phyloP scores from a whole-genome alignment of 768 basidiomycete species.

The Coprinopsis strossmayeri region DNA sequence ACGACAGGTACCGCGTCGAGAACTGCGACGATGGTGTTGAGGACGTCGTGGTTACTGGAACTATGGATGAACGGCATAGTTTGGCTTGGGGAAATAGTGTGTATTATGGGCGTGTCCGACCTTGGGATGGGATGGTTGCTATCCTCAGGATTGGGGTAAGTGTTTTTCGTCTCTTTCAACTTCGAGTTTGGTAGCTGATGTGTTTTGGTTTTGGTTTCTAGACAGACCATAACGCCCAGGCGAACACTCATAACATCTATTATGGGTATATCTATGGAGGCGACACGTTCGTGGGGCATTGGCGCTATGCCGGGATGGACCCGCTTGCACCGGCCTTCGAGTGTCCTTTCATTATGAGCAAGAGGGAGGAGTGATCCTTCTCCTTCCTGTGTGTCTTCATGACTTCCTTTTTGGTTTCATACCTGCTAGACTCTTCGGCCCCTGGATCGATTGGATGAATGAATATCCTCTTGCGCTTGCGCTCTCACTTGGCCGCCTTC shows the following conservation, averaged over 20 bases:
- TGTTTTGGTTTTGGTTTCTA: neutral
- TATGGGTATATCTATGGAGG: conserved; percentile 67
- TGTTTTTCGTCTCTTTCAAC: conserved; percentile 11
- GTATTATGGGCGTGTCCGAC: conserved; percentile 47
- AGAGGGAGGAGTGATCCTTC: conserved; percentile 37
- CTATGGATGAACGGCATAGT: conserved; percentile 45
- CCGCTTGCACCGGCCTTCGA: conserved; percentile 49
- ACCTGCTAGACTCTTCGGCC: too few relatives aligned
- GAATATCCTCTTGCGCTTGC: too few relatives aligned
- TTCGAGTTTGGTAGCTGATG: neutral
- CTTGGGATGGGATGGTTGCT: conserved; percentile 55
- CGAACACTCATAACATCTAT: conserved; percentile 34
- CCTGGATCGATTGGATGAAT: too few relatives aligned
- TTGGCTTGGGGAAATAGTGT: conserved; percentile 41
- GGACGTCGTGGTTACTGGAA: conserved; percentile 57
- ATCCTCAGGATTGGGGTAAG: conserved; percentile 39
- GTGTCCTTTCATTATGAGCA: conserved; percentile 57
- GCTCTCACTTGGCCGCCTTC: too few relatives aligned
- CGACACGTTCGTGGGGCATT: conserved; percentile 64
- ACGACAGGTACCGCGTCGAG: conserved; percentile 14
- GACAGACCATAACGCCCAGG: neutral
- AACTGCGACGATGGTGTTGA: conserved; percentile 44
- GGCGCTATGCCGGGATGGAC: conserved; percentile 45
- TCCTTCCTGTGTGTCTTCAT: too few relatives aligned
- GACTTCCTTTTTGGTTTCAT: too few relatives aligned